phyloP scores from a whole-genome alignment of 495 filamentous ascomycete genomes.

The Amorphotheca resinae region DNA sequence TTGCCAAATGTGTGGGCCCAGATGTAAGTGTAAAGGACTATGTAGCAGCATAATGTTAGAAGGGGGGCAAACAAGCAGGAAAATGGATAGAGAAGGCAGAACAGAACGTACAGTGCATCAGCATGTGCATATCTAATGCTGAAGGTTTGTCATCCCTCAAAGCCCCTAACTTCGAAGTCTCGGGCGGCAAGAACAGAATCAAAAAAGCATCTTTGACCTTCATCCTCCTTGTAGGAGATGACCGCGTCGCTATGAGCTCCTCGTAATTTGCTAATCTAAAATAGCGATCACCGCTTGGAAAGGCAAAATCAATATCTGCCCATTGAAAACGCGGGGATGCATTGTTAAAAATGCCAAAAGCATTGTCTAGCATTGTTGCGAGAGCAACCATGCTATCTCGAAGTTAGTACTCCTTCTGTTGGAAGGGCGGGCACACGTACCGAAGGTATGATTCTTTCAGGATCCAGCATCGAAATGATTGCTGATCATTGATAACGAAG shows the following conservation, averaged over 20 bases:
- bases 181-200: conserved; percentile 7
- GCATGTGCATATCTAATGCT: conserved; percentile 20
- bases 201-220: conserved; percentile 19
- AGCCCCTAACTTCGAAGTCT: not conserved
- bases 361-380: conserved; percentile 17
- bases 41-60: not conserved
- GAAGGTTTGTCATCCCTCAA: conserved; percentile 7
- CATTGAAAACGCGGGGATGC: conserved; percentile 17
- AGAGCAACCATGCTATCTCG: conserved; percentile 4
- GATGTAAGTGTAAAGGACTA: conserved; percentile 19
- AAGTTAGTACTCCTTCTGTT: not conserved
- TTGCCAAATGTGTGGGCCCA: conserved; percentile 17
- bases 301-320: conserved; percentile 17
- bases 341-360: conserved; percentile 22
- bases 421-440: not conserved
- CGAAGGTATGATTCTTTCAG: conserved; percentile 14
- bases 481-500: conserved; percentile 11
- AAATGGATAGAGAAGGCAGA: not conserved
- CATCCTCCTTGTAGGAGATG: conserved; percentile 5
- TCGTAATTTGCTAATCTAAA: conserved; percentile 16
- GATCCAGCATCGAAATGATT: conserved; percentile 15
- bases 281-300: conserved; percentile 13
- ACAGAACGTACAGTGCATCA: conserved; percentile 16
- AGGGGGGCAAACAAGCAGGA: not conserved
- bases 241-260: not conserved